Conservation (phyloP, 768 basidiomycete species). For the Agaricus sinodeliciosus region DNA sequence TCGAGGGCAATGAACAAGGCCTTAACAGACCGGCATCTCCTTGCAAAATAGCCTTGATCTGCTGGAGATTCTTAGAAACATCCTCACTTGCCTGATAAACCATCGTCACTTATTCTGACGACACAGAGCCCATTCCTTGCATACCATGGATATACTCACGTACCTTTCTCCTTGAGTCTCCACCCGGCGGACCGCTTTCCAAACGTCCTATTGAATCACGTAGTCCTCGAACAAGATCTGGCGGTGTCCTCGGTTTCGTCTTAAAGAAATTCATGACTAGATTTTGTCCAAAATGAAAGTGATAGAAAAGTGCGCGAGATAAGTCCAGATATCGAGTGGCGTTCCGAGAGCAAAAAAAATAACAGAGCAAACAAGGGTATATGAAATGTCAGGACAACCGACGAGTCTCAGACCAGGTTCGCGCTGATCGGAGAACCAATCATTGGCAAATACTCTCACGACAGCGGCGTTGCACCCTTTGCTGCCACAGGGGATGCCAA, state of each 20-base stretch:
- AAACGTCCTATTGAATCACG: slow-evolving; percentile 75
- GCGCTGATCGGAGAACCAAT: slow-evolving; percentile 10
- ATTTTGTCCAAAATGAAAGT: neutral
- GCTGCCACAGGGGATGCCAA: no score
- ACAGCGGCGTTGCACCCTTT: no score
- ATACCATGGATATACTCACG: slow-evolving; percentile 13
- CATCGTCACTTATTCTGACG: neutral
- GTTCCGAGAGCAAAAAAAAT: neutral
- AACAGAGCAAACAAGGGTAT: slow-evolving; percentile 7
- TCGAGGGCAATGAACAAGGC: neutral
- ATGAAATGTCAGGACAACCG: slow-evolving; percentile 9
- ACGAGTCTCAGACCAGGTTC: slow-evolving; percentile 19
- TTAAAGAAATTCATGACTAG: slow-evolving; percentile 92
- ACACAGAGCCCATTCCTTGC: neutral
- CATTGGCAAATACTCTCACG: slow-evolving; percentile 1
- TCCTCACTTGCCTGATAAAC: slow-evolving; percentile 74
- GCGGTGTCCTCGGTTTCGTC: slow-evolving; percentile 80
- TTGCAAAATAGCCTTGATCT: slow-evolving; percentile 81
- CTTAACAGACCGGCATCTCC: slow-evolving; percentile 73
- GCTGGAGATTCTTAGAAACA: slow-evolving; percentile 81
- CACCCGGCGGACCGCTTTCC: slow-evolving; percentile 66
- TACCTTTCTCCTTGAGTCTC: slow-evolving; percentile 79
- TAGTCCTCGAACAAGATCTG: slow-evolving; percentile 79
- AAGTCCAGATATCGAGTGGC: slow-evolving; percentile 1
- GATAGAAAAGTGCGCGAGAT: neutral